Evolutionary conservation across 2,329 filamentous ascomycete species (phyloP).

Genomic region (Periconia sp.): DNA sequence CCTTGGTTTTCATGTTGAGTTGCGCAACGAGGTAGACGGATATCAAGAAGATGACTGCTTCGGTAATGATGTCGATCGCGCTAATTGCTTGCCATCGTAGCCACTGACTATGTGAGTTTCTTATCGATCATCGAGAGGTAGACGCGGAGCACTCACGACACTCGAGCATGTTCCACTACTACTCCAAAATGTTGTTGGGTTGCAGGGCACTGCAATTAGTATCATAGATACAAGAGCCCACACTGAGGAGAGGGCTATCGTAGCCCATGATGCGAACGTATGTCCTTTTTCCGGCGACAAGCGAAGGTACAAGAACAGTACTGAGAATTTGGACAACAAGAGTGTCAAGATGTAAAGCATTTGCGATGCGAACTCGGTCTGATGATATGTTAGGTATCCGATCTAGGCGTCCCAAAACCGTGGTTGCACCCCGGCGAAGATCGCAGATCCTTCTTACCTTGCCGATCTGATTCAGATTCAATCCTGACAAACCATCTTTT

Average conservation of each 20-base stretch:
- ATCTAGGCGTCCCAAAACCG: too few species aligned
- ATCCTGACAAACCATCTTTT: conserved; percentile 15
- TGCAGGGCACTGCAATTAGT: conserved; percentile 34
- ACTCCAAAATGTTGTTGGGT: conserved; percentile 24
- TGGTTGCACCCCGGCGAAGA: neutral
- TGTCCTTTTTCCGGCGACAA: conserved; percentile 30
- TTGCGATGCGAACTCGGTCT: conserved; percentile 38
- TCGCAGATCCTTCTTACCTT: conserved; percentile 24
- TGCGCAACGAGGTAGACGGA: conserved; percentile 31
- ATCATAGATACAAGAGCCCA: conserved; percentile 33
- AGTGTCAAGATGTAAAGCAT: conserved; percentile 38
- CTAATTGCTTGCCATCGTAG: conserved; percentile 37
- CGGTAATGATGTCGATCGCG: conserved; percentile 34
- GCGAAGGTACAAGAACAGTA: conserved; percentile 36
- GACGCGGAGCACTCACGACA: conserved; percentile 21
- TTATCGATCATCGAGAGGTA: too few species aligned
- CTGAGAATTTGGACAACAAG: conserved; percentile 34
- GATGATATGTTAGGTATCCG: conserved; percentile 2
- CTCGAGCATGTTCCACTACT: conserved; percentile 20
- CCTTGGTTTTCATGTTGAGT: conserved; percentile 33
- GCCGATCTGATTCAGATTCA: conserved; percentile 26
- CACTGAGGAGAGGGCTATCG: conserved; percentile 22
- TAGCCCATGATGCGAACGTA: conserved; percentile 23
- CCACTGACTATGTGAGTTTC: conserved; percentile 23
- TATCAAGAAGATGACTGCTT: conserved; percentile 34